These are phyloP conservation scores for Saccharomycopsis fibuligera DNA, from an alignment of 805 yeast species.

Conservation along the genomic window DNA sequence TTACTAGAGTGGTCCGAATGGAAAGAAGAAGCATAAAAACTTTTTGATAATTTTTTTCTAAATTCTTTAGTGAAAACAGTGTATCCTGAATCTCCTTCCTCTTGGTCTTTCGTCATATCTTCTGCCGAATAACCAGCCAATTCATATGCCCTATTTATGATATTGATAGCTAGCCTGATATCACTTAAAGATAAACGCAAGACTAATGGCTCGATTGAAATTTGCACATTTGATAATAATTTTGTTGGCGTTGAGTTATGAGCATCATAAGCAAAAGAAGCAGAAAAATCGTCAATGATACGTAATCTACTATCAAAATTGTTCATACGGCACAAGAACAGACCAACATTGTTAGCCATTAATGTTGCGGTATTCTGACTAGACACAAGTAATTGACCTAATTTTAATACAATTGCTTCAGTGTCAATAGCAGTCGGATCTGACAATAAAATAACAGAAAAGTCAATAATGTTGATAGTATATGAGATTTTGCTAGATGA, in stretches of 20 bases:
- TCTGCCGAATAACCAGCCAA: slow-evolving; percentile 31
- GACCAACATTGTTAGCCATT: slow-evolving; percentile 72
- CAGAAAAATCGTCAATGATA: slow-evolving; percentile 82
- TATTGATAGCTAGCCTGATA: slow-evolving; percentile 68
- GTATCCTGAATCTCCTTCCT: slow-evolving; percentile 23
- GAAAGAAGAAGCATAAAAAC: slow-evolving; percentile 57
- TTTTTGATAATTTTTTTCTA: slow-evolving; percentile 47
- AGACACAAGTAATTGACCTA: slow-evolving; percentile 68
- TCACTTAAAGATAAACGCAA: slow-evolving; percentile 82
- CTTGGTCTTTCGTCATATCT: slow-evolving; percentile 20
- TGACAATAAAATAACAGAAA: slow-evolving; percentile 74
- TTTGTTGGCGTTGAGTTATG: slow-evolving; percentile 56
- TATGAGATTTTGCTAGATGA: slow-evolving; percentile 34
- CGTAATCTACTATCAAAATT: slow-evolving; percentile 57
- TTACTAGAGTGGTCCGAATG: slow-evolving; percentile 42
- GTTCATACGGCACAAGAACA: slow-evolving; percentile 78
- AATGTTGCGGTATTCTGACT: slow-evolving; percentile 62
- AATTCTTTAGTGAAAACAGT: slow-evolving; percentile 56
- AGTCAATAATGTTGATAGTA: slow-evolving; percentile 64
- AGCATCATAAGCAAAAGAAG: slow-evolving; percentile 66
- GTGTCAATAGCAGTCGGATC: slow-evolving; percentile 63
- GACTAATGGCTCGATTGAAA: slow-evolving; percentile 73
- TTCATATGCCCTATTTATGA: slow-evolving; percentile 65
- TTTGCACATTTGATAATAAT: slow-evolving; percentile 49
- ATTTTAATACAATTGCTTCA: slow-evolving; percentile 86